A percentile compares a stretch with the other conserved stretches of the same genome.
Evolutionary conservation across 352 stramenopile species (phyloP).

Genomic region (Blastocystis sp.): DNA sequence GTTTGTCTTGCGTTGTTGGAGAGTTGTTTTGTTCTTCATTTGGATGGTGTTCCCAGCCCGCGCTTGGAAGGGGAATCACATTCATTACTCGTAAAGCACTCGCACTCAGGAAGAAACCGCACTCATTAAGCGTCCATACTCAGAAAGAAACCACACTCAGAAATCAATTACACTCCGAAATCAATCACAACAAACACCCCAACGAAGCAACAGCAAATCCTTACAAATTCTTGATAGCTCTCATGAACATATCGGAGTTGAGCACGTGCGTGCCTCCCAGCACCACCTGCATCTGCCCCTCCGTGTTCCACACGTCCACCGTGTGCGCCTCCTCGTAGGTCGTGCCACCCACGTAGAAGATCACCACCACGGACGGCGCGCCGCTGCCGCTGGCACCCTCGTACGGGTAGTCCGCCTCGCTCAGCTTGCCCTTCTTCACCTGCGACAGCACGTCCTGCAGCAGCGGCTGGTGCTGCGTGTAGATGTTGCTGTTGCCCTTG

Average conservation of each 20-base stretch:
- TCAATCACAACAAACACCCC: constrained; percentile 28
- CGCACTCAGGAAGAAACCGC: too few species aligned
- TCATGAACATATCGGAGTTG: constrained; percentile 95
- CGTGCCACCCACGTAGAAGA: constrained; percentile 96
- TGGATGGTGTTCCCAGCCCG: too few species aligned
- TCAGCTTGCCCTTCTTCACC: constrained; percentile 83
- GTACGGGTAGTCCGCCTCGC: constrained; percentile 77
- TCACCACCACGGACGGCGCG: constrained; percentile 82
- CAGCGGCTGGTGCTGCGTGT: constrained; percentile 95
- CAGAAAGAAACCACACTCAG: neutral
- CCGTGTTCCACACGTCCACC: constrained; percentile 92
- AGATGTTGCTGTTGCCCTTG: constrained; percentile 94
- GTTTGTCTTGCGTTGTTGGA: too few species aligned
- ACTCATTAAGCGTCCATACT: too few species aligned
- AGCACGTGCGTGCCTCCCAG: constrained; percentile 92
- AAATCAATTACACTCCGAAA: neutral
- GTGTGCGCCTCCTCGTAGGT: constrained; percentile 99
- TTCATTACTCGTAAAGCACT: too few species aligned
- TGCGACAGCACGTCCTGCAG: constrained; percentile 89
- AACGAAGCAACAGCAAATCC: constrained; percentile 11
- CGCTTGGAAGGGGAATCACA: too few species aligned
- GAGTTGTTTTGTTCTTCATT: too few species aligned
- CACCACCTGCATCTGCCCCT: constrained; percentile 86
- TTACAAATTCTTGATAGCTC: constrained; percentile 83
- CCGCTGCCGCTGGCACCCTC: constrained; percentile 67